Percentiles rank a stretch among this genome's conserved stretches.
phyloP scores from a whole-genome alignment of 768 basidiomycete genomes.

The Mycena vulgaris region DNA sequence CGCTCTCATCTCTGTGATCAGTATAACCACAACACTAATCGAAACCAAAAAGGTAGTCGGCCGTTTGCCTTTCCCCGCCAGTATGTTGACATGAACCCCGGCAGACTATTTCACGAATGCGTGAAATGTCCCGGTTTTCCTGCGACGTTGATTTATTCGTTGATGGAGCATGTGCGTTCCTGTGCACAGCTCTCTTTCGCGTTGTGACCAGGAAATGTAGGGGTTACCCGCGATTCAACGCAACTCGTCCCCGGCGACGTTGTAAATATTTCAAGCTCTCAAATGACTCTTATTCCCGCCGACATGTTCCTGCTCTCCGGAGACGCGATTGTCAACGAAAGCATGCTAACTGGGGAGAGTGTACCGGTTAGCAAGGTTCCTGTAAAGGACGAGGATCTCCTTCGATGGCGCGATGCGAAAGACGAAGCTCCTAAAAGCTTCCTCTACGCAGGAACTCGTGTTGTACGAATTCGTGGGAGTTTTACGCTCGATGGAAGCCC shows the following conservation, averaged over 20 bases:
- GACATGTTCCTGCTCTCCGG: conserved; percentile 95
- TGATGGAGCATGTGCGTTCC: conserved; percentile 77
- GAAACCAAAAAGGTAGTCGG: conserved; percentile 88
- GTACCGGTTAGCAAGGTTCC: conserved; percentile 96
- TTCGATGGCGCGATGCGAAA: conserved; percentile 77
- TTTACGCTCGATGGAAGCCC: conserved; percentile 66
- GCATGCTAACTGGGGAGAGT: conserved; percentile 99
- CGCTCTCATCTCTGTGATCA: conserved; percentile 88
- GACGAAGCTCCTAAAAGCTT: conserved; percentile 88
- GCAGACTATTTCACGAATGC: conserved; percentile 93
- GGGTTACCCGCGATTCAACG: conserved; percentile 80
- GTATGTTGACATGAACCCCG: conserved; percentile 23
- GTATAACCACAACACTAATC: conserved; percentile 87
- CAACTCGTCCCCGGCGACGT: conserved; percentile 94
- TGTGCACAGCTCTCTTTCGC: conserved; percentile 1
- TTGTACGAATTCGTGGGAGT: conserved; percentile 86
- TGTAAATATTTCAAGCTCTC: conserved; percentile 87
- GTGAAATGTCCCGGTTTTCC: conserved; percentile 93
- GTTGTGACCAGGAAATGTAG: conserved; percentile 55
- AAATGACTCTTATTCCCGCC: conserved; percentile 84
- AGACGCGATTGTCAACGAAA: conserved; percentile 98
- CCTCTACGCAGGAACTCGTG: conserved; percentile 91
- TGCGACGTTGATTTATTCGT: conserved; percentile 82
- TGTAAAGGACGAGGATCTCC: conserved; percentile 83
- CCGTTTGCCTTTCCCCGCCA: conserved; percentile 11